Evolutionary conservation across 768 basidiomycete species (phyloP), one percentile per base, ranked within the genome.

Genomic region (Pholiota conissans): DNA sequence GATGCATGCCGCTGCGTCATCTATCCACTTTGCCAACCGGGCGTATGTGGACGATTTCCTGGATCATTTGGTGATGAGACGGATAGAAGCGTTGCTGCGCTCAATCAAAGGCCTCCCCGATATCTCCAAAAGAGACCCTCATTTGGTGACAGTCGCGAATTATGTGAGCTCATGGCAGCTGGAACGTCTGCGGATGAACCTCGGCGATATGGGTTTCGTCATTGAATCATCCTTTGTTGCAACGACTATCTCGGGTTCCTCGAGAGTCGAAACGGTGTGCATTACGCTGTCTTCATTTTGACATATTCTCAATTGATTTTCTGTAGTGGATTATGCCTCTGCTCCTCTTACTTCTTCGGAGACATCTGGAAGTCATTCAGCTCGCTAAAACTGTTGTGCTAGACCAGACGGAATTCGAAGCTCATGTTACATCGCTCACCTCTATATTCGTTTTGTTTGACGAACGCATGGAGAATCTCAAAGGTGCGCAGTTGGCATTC

Each of bases 291-390:
- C 5, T 22, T 18, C 6, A 24, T n/a, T 42, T 53, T 29, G 8
- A 24, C 35, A n/a, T 39, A 9, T n/a, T 29, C 16, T 18, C 37
- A 40, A 10, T 53, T 40, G 20, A 35, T 40, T 7, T 35, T 24
- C 9, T 8, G 13, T 24, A 69, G 68, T 65, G 59, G 55, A 52
- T 65, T n/a, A 55, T 61, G 16, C 68, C 66, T 5, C 37, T 69
- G 20, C 48, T 69, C 0, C 63, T 57, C 34, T 61, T 69, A 3
- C 20, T 65, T 11, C 45, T 69, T 30, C 32, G 48, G 8, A 61
- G 62, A 11, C 65, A 67, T 28, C 56, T 67, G 3, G 51, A 53
- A 5, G 51, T 66, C n/a, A 56, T 67, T n/a, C 58, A 18, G 16
- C 14, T 54, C 7, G 59, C 54, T 1, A 40, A 55, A 48, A 53